A percentile compares a stretch with the other conserved stretches of the same genome.
Evolutionary conservation across 2,329 filamentous ascomycete genomes (phyloP).

Genomic region (Aspergillus fischeri): DNA sequence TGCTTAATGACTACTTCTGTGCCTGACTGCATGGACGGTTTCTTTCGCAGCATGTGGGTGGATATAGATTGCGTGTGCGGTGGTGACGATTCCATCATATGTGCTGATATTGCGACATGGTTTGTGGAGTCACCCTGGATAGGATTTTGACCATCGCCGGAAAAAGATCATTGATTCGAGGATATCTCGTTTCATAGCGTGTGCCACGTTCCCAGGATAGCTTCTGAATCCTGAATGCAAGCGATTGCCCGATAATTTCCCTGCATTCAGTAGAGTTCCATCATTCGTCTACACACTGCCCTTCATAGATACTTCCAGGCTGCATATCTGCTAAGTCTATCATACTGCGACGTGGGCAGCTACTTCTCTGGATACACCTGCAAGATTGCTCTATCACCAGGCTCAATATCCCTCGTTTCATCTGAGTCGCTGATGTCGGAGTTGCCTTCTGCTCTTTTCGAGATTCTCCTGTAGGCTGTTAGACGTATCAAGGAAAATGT

Average conservation of each 20-base stretch:
- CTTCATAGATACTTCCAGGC: too few species aligned
- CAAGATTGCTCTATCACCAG: background rate
- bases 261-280: too few species aligned
- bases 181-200: too few species aligned
- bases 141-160: too few species aligned
- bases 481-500: background rate
- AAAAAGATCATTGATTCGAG: too few species aligned
- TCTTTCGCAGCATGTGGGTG: background rate
- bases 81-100: background rate
- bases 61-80: background rate
- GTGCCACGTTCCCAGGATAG: too few species aligned
- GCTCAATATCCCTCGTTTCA: conserved; percentile 2
- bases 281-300: too few species aligned
- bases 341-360: background rate
- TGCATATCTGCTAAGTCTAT: too few species aligned
- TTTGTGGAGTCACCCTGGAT: background rate
- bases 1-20: background rate
- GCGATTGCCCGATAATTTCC: too few species aligned
- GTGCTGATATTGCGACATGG: background rate
- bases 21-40: too few species aligned
- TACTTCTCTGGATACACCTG: background rate
- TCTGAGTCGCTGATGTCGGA: conserved; percentile 2
- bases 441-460: background rate
- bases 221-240: too few species aligned
- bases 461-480: background rate